These are phyloP conservation scores for Calonectria ilicicola DNA, from an alignment of 2,329 filamentous ascomycete species.

Conservation along the genomic window DNA sequence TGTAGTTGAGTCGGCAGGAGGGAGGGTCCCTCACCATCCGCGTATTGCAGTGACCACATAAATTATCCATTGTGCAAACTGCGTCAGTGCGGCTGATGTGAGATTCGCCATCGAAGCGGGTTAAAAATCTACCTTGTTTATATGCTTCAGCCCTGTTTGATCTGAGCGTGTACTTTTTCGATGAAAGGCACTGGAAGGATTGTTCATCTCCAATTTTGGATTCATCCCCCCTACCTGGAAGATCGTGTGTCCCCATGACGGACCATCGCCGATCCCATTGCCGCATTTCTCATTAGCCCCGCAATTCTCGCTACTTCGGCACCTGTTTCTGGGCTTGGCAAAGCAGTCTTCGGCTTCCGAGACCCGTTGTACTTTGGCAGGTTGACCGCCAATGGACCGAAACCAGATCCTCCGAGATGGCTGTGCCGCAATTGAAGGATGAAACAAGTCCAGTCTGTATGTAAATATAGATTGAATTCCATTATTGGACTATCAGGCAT, in stretches of 20 bases:
- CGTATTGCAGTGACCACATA: neutral
- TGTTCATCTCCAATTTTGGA: neutral
- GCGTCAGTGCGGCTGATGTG: neutral
- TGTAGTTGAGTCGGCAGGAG: neutral
- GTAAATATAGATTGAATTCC: neutral
- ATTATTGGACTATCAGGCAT: neutral
- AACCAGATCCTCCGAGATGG: neutral
- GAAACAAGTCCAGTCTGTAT: neutral
- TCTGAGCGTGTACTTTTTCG: neutral
- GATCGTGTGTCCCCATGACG: neutral
- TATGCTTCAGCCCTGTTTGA: neutral
- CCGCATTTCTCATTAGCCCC: neutral
- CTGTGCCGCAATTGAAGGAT: neutral
- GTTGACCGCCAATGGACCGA: too few species aligned
- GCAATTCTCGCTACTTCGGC: neutral
- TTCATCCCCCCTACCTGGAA: neutral
- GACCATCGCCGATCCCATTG: neutral
- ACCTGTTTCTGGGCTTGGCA: neutral
- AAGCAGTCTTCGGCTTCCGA: neutral
- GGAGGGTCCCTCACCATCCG: neutral
- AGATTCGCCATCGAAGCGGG: neutral
- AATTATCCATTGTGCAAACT: neutral
- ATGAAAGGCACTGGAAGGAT: neutral
- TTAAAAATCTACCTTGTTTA: neutral
- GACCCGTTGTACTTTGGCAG: neutral